phyloP scores from a whole-genome alignment of 371 early-diverging fungal genomes.

The Mortierella sp. region DNA sequence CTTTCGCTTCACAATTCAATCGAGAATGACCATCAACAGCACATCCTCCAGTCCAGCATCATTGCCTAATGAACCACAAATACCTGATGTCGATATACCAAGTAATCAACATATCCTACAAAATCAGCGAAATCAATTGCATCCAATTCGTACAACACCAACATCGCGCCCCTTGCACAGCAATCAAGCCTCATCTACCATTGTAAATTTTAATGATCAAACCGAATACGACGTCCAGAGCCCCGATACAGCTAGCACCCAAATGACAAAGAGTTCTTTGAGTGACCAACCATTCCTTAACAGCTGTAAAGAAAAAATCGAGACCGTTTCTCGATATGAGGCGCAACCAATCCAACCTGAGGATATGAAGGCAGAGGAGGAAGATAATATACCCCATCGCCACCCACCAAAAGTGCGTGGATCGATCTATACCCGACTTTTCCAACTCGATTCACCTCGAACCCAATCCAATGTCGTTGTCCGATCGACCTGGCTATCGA shows the following conservation, averaged over 20 bases:
- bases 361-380: background rate
- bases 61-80: background rate
- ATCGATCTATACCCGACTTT: conserved; percentile 42
- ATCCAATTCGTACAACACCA: background rate
- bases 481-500: conserved; percentile 26
- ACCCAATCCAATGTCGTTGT: conserved; percentile 28
- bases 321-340: background rate
- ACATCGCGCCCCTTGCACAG: background rate
- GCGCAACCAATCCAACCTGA: background rate
- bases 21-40: too few relatives aligned
- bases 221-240: background rate
- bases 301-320: background rate
- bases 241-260: background rate
- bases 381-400: conserved; percentile 2
- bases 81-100: background rate
- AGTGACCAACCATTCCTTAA: background rate
- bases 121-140: background rate
- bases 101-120: background rate
- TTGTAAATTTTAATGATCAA: background rate
- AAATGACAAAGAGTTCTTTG: background rate
- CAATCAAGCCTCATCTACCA: background rate
- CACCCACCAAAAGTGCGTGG: conserved; percentile 15
- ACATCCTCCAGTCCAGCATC: too few relatives aligned
- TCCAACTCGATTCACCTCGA: conserved; percentile 27
- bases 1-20: too few relatives aligned